Percentiles rank a stretch among this genome's conserved stretches.
Evolutionary conservation across 805 yeast genomes (phyloP).

Genomic region (Blastobotrys chiropterorum): DNA sequence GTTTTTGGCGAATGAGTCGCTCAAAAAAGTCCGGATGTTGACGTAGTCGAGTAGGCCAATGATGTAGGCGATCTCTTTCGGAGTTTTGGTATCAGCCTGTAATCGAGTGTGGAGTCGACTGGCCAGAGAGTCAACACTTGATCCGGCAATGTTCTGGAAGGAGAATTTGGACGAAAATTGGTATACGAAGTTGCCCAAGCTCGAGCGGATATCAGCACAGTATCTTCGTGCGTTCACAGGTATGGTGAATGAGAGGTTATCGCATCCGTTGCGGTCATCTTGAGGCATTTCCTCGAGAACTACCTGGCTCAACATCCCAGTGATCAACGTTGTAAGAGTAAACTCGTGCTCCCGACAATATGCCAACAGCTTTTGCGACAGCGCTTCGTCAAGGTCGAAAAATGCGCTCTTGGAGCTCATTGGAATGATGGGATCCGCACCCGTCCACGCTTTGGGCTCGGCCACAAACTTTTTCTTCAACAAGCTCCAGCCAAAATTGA

Average conservation of each 20-base stretch:
- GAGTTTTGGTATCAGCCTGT: neutral
- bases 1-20: neutral
- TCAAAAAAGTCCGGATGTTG: slow-evolving; percentile 11
- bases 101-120: neutral
- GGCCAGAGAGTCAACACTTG: neutral
- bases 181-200: slow-evolving; percentile 15
- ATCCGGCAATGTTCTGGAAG: neutral
- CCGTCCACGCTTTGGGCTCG: no score
- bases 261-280: neutral
- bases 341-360: slow-evolving; percentile 4
- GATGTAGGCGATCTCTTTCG: neutral
- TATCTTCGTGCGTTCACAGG: slow-evolving; percentile 18
- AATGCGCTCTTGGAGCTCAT: slow-evolving; percentile 8
- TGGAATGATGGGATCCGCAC: slow-evolving; percentile 7
- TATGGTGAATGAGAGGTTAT: slow-evolving; percentile 1
- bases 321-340: slow-evolving; percentile 11
- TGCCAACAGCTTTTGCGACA: slow-evolving; percentile 5
- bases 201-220: neutral
- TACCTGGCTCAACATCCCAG: slow-evolving; percentile 9
- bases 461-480: no score
- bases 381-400: slow-evolving; percentile 2
- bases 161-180: no score
- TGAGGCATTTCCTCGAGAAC: neutral
- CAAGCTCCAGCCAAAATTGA: neutral
- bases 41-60: slow-evolving; percentile 12